These are phyloP conservation scores for Colletotrichum sp. DNA, from an alignment of 2,329 filamentous ascomycete genomes.

Conservation along the genomic window DNA sequence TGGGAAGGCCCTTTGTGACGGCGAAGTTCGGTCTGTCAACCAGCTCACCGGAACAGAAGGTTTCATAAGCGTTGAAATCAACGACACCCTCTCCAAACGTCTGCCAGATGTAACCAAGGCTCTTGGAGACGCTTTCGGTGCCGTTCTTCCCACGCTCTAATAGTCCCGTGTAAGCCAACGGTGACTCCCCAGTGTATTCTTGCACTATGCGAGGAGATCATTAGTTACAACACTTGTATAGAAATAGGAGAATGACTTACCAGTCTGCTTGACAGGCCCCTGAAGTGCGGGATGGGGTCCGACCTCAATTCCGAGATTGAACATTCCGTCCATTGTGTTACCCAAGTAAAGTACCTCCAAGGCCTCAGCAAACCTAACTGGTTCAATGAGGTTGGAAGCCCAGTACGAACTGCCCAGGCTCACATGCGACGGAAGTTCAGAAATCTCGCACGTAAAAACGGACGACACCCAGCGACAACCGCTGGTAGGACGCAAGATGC, in stretches of 20 bases:
- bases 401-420: constrained; percentile 26
- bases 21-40: background rate
- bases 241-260: background rate
- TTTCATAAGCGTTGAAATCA: background rate
- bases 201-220: background rate
- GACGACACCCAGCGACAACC: background rate
- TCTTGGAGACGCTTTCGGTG: background rate
- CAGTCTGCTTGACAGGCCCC: constrained; percentile 29
- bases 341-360: constrained; percentile 3
- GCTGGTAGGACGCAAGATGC: background rate
- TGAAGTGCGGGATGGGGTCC: constrained; percentile 44
- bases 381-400: constrained; percentile 30
- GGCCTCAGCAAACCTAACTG: constrained; percentile 28
- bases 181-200: background rate
- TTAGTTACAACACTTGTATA: background rate
- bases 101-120: background rate
- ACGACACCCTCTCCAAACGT: background rate
- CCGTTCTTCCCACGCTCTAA: background rate
- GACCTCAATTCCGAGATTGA: constrained; percentile 31
- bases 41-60: constrained; percentile 7
- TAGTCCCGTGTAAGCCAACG: background rate
- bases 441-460: background rate
- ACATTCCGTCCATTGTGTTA: background rate
- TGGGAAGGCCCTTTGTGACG: constrained; percentile 31
- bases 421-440: background rate